Base-by-base conservation (phyloP, 108 stramenopile genomes). In the Fistulifera solaris region DNA sequence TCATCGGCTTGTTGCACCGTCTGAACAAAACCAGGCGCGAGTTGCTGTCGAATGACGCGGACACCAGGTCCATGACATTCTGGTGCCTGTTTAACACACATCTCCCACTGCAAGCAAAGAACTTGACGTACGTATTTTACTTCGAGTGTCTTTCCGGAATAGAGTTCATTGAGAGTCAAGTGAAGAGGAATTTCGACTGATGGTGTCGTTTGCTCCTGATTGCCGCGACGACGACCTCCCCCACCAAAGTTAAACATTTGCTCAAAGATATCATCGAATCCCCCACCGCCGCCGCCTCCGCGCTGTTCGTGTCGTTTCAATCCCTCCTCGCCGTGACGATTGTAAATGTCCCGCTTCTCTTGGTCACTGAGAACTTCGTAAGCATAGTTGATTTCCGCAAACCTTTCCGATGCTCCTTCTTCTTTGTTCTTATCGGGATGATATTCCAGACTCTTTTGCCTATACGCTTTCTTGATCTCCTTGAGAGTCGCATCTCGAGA, bases 21-120 rank as follows among this genome's bases (percentile, higher is more conserved):
- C 75, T 98, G 97, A 8, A 98, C 95, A 77, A 98, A 96, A 21
- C 97, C 97, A 11, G 97, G 97, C 0, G 95, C 97, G 55, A 98
- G 78, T 67, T 98, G 97, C 58, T 96, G 94, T 64, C 87, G 74
- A 24, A 75, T 58, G 19, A 96, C 73, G 23, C 72, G 69, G 13
- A 94, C 79, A 16, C 97, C 97, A 1, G 86, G 82, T 24, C 94
- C 97, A 28, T 91, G 85, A 70, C 97, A 98, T 47, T 87, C 87
- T 41, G 72, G 80, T 35, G 73, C 81, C 16, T 63, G 61, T 27
- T 78, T 87, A 72, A 89, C 84, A 60, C 88, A 89, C 63, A 89
- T 90, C 61, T 98, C 84, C 80, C 90, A 90, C 45, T 89, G 86
- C 23, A 93, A 58, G 71, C 95, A 96, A 16, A 96, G 60, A 0